Conservation (phyloP, 768 basidiomycete genomes). For the Suillus americanus region DNA sequence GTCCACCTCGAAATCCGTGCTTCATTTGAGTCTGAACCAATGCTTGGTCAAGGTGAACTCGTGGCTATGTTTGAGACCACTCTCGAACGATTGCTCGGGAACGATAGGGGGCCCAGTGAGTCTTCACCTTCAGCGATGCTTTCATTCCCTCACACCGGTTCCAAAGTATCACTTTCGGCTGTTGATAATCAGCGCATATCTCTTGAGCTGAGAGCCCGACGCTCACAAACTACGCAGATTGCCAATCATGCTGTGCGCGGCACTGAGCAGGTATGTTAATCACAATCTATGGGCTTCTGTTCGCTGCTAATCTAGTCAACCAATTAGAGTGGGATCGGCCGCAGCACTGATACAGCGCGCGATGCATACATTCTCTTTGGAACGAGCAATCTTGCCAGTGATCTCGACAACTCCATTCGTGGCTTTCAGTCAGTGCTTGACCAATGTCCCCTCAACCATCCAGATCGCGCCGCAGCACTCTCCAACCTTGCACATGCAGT, state of each 20-base stretch:
- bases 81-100: neutral
- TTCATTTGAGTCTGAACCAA: neutral
- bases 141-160: too few relatives aligned
- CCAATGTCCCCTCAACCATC: constrained; percentile 13
- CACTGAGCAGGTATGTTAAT: neutral
- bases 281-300: neutral
- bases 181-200: neutral
- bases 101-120: neutral
- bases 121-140: neutral
- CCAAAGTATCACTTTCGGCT: too few relatives aligned
- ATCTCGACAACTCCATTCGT: constrained; percentile 22
- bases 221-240: neutral
- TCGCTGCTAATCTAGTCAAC: neutral
- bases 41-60: neutral
- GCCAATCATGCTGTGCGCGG: neutral
- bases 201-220: neutral
- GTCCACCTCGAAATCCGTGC: neutral
- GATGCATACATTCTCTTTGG: neutral
- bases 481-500: constrained; percentile 9
- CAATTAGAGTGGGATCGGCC: neutral
- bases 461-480: constrained; percentile 11
- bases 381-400: neutral
- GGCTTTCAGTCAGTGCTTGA: constrained; percentile 13
- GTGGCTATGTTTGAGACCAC: neutral
- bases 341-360: neutral